Conservation (phyloP, 2,329 filamentous ascomycete genomes). For the Akanthomyces lecanii region DNA sequence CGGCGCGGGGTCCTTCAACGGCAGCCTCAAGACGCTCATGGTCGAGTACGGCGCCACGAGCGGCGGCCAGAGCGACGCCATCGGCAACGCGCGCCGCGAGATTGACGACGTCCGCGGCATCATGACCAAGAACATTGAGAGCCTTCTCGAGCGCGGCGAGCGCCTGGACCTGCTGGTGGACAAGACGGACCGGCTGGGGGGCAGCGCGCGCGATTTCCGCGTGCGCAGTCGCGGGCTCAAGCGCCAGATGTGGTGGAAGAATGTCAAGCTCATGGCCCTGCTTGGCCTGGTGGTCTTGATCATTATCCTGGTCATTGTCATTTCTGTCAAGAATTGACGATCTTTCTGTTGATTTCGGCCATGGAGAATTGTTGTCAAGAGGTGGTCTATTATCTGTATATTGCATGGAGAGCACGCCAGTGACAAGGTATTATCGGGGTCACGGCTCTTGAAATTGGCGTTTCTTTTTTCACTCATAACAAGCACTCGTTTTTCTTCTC, state of each 20-base stretch:
- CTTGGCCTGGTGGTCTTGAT: slow-evolving; percentile 62
- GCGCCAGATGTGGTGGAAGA: slow-evolving; percentile 99
- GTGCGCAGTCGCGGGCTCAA: slow-evolving; percentile 81
- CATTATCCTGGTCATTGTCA: slow-evolving; percentile 52
- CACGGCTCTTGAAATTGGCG: slow-evolving; percentile 4
- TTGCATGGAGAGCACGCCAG: not conserved
- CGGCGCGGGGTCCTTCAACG: slow-evolving; percentile 84
- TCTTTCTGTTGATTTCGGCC: not conserved
- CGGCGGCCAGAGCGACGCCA: slow-evolving; percentile 72
- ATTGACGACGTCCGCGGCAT: slow-evolving; percentile 90
- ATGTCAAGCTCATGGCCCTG: slow-evolving; percentile 87
- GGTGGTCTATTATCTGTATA: not conserved
- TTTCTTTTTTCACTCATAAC: not conserved
- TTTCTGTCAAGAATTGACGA: slow-evolving; percentile 45
- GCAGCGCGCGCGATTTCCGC: slow-evolving; percentile 84
- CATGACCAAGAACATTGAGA: slow-evolving; percentile 94
- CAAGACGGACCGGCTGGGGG: slow-evolving; percentile 90
- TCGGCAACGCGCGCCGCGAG: slow-evolving; percentile 77
- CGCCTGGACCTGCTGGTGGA: slow-evolving; percentile 90
- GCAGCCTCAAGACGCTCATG: slow-evolving; percentile 71
- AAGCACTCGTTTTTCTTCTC: not conserved
- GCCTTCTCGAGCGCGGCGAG: slow-evolving; percentile 83
- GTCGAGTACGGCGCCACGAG: slow-evolving; percentile 77
- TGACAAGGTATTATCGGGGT: not conserved
- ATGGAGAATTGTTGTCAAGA: not conserved